Evolutionary conservation across 176 grass and related monocot species (phyloP).

Genomic region (Musa acuminata): DNA sequence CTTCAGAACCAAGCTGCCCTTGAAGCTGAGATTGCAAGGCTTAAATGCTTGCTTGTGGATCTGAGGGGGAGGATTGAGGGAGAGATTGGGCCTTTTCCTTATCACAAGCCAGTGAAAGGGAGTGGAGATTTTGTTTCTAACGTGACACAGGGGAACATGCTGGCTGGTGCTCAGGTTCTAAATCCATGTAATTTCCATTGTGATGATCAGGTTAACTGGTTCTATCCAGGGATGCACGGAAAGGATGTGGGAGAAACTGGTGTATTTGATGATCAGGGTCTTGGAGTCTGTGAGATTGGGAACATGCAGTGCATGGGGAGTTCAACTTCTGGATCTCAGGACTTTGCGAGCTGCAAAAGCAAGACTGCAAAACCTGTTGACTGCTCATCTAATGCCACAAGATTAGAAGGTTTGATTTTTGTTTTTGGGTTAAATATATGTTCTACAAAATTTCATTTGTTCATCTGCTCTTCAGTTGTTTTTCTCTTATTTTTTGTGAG

Average conservation of each 20-base stretch:
- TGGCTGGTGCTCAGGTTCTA: not conserved
- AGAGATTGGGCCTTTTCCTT: constrained; percentile 42
- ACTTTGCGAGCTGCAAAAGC: not conserved
- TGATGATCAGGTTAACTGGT: constrained; percentile 6
- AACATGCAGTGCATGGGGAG: constrained; percentile 10
- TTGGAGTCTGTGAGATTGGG: not conserved
- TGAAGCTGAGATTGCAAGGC: constrained; percentile 58
- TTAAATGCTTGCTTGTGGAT: constrained; percentile 68
- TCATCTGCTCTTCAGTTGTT: not conserved
- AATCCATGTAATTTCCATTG: constrained; percentile 8
- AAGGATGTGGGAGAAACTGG: not conserved
- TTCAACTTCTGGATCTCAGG: not conserved
- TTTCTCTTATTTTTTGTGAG: not conserved
- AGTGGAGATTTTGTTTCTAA: constrained; percentile 1
- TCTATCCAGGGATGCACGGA: not conserved
- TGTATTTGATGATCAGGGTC: not conserved
- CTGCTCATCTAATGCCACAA: constrained; percentile 4
- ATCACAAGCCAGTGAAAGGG: constrained; percentile 28
- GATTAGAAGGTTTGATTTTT: constrained; percentile 7
- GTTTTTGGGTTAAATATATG: not conserved
- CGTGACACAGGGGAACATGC: not conserved
- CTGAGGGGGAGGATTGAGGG: constrained; percentile 64
- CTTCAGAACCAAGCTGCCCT: constrained; percentile 55
- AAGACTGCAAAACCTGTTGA: not conserved
- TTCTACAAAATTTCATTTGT: not conserved